Conservation (phyloP, 1,284 basidiomycete genomes). For the Gastroboletus turbinatus region DNA sequence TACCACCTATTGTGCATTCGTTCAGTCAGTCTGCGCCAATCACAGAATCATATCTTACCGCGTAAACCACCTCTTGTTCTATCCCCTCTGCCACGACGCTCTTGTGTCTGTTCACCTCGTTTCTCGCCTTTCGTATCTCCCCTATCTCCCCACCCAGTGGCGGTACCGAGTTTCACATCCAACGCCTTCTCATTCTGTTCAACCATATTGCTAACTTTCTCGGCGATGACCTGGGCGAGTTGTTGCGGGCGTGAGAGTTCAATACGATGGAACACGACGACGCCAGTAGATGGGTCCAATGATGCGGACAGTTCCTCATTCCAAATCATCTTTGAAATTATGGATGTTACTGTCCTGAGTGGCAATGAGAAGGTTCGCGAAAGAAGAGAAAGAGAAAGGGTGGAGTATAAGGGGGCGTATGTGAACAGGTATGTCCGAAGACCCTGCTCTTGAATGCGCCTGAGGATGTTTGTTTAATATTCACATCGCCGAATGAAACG, state of each 20-base stretch:
- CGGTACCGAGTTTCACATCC: constrained; percentile 81
- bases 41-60: constrained; percentile 40
- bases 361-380: constrained; percentile 87
- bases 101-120: constrained; percentile 72
- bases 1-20: constrained; percentile 44
- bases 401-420: constrained; percentile 94
- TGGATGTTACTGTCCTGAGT: constrained; percentile 79
- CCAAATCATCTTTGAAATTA: constrained; percentile 99
- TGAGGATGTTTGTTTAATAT: constrained; percentile 31
- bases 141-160: constrained; percentile 66
- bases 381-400: constrained; percentile 85
- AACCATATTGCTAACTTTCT: constrained; percentile 85
- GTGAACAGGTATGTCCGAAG: constrained; percentile 97
- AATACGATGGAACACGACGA: constrained; percentile 88
- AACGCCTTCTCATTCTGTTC: constrained; percentile 96
- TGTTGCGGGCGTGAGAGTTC: constrained; percentile 91
- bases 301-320: constrained; percentile 94
- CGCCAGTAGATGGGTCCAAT: constrained; percentile 85
- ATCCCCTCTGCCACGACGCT: constrained; percentile 70
- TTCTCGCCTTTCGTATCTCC: constrained; percentile 74
- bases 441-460: constrained; percentile 97
- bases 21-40: constrained; percentile 1
- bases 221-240: constrained; percentile 84
- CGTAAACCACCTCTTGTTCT: constrained; percentile 49
- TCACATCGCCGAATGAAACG: not conserved